Conservation (phyloP, 148 eudicot species). For the Persicaria maculosa region DNA sequence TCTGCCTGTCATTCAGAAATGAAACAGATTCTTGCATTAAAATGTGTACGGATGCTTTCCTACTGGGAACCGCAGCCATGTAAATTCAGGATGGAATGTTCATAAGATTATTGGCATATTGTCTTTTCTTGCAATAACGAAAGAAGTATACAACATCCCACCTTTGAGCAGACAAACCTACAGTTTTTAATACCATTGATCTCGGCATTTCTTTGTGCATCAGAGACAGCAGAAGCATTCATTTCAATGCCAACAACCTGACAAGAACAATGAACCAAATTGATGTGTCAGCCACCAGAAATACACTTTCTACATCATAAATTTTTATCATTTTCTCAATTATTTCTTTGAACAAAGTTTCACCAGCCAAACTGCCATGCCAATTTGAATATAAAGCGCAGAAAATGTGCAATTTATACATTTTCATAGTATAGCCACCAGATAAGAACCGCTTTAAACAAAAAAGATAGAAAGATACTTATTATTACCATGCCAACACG, state of each 20-base stretch:
- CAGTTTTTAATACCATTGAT: constrained; percentile 85
- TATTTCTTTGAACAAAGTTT: not conserved
- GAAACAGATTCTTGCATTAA: not conserved
- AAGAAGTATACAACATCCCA: constrained; percentile 15
- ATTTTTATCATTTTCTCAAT: not conserved
- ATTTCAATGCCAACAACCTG: constrained; percentile 98
- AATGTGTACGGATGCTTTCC: not conserved
- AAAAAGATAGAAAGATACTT: constrained; percentile 7
- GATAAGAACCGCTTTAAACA: too few species aligned
- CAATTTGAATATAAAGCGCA: not conserved
- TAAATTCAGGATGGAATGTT: not conserved
- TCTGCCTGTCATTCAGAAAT: constrained; percentile 50
- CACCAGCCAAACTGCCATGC: not conserved
- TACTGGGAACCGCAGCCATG: not conserved
- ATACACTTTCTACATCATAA: not conserved
- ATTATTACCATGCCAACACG: constrained; percentile 94
- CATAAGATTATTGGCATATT: not conserved
- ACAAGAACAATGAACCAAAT: constrained; percentile 5
- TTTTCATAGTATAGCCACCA: not conserved
- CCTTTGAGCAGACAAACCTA: constrained; percentile 89
- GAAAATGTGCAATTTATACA: not conserved
- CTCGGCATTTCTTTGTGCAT: constrained; percentile 87
- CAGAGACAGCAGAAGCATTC: constrained; percentile 96
- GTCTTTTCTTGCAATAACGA: not conserved
- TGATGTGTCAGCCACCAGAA: not conserved